Evolutionary conservation across 768 basidiomycete genomes (phyloP), one percentile per base, ranked within the genome.

Genomic region (Lactifluus hygrophoroides): DNA sequence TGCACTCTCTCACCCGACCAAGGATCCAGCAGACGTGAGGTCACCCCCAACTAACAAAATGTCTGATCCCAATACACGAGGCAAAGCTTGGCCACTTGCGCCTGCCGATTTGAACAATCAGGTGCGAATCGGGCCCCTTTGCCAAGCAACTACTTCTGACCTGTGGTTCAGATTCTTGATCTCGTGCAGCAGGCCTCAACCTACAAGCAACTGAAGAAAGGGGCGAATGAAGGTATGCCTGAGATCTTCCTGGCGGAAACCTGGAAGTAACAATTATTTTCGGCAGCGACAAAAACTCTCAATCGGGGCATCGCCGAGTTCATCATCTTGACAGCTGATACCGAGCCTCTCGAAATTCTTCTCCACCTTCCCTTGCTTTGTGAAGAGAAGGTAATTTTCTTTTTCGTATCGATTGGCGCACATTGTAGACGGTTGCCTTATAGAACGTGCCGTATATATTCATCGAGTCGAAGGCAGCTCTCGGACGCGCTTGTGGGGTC

Each of bases 291-390:
- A 65, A 99, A 99, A 77, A 96, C 94, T 19, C 82, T 97, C 63
- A 97, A 97, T 73, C 90, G 95, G 68, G 95, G 95, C 77, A 90
- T 95, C 65, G 88, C 94, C 60, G 96, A 99, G 75, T 90, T 99
- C 74, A 93, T 98, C 74, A 84, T 99, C 68, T 78, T 99, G 73
- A 96, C 96, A 54, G 86, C 86, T 54, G 94, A 99, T 68, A 97
- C 95, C 30, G 94, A 98, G 72, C 96, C 96, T 47, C 80, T 99
- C 67, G 96, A 98, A 72, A 99, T 99, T 72, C 76, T 99, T 54
- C 82, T 99, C 62, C 96, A 99, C 73, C 85, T 99, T 30, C 96
- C 96, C 37, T 79, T 99, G 60, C 80, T 99, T 27, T 99, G 96
- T 69, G 96, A 99, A 73, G 96, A 99, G 77, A 99, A 99, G 84